Evolutionary conservation across 148 eudicot genomes (phyloP), one percentile per base, ranked within the genome.

Genomic region (Camellia granthamiana): DNA sequence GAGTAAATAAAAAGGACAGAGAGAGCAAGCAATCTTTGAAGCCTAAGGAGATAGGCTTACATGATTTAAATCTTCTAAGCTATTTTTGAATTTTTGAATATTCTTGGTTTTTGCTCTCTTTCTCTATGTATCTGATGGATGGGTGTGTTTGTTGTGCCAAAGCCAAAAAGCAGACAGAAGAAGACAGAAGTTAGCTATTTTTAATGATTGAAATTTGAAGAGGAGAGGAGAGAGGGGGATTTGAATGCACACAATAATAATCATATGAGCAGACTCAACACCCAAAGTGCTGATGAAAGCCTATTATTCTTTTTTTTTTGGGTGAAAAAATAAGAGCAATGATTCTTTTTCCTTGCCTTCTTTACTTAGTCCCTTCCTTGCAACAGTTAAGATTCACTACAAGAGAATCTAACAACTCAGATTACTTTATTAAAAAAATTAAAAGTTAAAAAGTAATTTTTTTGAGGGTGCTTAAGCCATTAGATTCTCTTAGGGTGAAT

Each of bases 191-290:
- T 59, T 59, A 41, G 21, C 10, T 54, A 55, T 52, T 54, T 72
- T 30, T 30, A 30, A 30, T 30, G 38, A 30, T 30, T 30, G 38
- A 30, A 30, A 30, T 30, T 30, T 30, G 38, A 30, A 30, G 38
- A 72, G 23, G 7, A 60, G 46, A 18, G 56, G 0, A 47, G 16
- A 12, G 59, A 14, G 18, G 76, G 44, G 47, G 67, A 56, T 2
- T 41, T 76, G 67, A 30, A 12, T 42, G 67, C 55, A n/a, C 56
- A 44, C n/a, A 73, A 5, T 11, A 60, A 23, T 3, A 42, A 43
- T 76, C 78, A 61, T 69, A 54, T 69, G 73, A 46, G 78, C 52
- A 61, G 78, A 67, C 18, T 38, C 6, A 14, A 67, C 70, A 14
- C 41, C 70, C 47, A 6, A 67, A 67, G 41, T 41, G 3, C 47